Percentiles rank a stretch among this genome's conserved stretches.
These are phyloP conservation scores for Lactarius evosmus DNA, from an alignment of 768 basidiomycete genomes.

Conservation along the genomic window DNA sequence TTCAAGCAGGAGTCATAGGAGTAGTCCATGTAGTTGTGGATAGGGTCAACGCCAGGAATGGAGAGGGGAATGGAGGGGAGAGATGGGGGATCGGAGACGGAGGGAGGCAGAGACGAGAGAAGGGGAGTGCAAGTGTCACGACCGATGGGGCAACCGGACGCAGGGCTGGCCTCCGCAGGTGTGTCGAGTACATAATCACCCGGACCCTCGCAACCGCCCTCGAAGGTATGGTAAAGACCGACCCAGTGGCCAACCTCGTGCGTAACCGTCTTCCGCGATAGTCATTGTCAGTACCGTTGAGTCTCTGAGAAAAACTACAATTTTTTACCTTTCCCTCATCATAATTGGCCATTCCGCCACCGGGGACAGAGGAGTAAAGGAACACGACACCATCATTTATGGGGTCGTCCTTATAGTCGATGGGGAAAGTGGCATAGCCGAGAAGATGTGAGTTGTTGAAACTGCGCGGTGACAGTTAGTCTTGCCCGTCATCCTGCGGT, in stretches of 20 bases:
- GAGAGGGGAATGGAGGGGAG: too few species aligned
- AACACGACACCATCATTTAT: conserved; percentile 48
- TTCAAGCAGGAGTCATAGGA: conserved; percentile 49
- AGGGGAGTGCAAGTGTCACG: conserved; percentile 36
- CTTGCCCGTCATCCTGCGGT: conserved; percentile 2
- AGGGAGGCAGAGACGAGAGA: too few species aligned
- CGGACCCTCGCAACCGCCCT: conserved; percentile 43
- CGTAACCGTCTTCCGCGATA: conserved; percentile 40
- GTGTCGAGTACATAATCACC: conserved; percentile 50
- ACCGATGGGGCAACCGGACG: conserved; percentile 37
- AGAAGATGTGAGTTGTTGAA: conserved; percentile 45
- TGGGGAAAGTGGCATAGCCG: conserved; percentile 55
- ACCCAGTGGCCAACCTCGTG: conserved; percentile 64
- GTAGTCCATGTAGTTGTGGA: conserved; percentile 57
- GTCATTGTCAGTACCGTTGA: not conserved
- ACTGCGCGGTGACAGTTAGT: conserved; percentile 27
- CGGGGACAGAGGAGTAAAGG: conserved; percentile 37
- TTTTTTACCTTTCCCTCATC: conserved; percentile 33
- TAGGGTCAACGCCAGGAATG: conserved; percentile 42
- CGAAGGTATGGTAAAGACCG: conserved; percentile 59
- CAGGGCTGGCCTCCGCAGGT: conserved; percentile 46
- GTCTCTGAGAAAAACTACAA: not conserved
- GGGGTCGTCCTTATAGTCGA: conserved; percentile 38
- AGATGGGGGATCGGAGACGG: too few species aligned
- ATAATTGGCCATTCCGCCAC: conserved; percentile 42